Evolutionary conservation across 2,329 filamentous ascomycete species (phyloP).

Genomic region (Arthrocladium fulminans): DNA sequence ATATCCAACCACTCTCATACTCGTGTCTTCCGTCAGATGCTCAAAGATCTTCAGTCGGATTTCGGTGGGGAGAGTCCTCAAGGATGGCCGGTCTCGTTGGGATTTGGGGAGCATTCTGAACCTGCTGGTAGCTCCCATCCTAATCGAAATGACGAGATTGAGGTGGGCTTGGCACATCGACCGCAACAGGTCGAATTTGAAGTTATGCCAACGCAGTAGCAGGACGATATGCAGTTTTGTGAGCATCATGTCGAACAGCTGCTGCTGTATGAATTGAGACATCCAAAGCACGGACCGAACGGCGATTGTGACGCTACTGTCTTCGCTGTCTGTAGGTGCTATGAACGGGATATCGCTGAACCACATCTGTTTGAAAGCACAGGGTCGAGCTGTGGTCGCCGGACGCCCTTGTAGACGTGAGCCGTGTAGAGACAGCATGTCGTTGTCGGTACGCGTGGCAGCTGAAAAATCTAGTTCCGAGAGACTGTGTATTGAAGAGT

Average conservation of each 20-base stretch:
- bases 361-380: slow-evolving; percentile 1
- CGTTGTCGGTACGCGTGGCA: no score
- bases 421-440: background rate
- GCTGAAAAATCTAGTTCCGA: no score
- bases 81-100: background rate
- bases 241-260: background rate
- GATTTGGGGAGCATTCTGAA: background rate
- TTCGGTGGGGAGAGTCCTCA: background rate
- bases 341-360: background rate
- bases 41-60: slow-evolving; percentile 5
- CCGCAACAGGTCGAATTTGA: background rate
- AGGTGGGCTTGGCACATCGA: background rate
- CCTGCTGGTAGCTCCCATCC: background rate
- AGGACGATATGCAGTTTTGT: background rate
- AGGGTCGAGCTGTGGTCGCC: background rate
- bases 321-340: background rate
- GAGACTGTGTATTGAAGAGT: no score
- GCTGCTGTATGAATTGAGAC: background rate
- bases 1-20: slow-evolving; percentile 1
- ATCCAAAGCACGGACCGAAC: background rate
- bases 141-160: background rate
- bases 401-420: background rate
- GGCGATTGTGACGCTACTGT: background rate
- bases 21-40: background rate
- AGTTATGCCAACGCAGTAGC: background rate